Evolutionary conservation across 257 asterid species (phyloP).

Genomic region (Rehmannia glutinosa): DNA sequence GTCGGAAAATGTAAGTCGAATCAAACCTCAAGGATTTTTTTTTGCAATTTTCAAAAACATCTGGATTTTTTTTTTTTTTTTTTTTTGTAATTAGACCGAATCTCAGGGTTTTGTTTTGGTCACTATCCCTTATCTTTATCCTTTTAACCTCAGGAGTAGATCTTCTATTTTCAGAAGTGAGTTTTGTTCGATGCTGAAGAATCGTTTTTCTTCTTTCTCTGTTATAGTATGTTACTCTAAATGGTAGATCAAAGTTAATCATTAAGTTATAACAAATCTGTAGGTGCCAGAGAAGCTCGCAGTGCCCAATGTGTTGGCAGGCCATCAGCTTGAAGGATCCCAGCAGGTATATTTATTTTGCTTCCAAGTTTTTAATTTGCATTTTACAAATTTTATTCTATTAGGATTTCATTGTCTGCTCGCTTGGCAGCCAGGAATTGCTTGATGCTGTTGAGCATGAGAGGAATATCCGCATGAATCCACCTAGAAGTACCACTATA

Average conservation of each 20-base stretch:
- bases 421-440: slow-evolving; percentile 80
- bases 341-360: slow-evolving; percentile 43
- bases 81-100: too few species aligned
- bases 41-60: too few species aligned
- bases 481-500: slow-evolving; percentile 76
- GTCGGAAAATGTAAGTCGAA: too few species aligned
- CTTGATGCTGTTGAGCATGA: slow-evolving; percentile 94
- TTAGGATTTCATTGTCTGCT: neutral
- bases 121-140: neutral
- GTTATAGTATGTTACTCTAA: neutral
- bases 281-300: slow-evolving; percentile 94
- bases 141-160: neutral
- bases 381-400: neutral
- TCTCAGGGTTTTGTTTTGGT: too few species aligned
- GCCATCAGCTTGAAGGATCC: slow-evolving; percentile 79
- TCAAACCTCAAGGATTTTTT: too few species aligned
- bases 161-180: neutral
- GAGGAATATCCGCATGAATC: slow-evolving; percentile 75
- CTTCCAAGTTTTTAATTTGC: neutral
- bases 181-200: neutral
- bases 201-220: neutral
- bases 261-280: slow-evolving; percentile 9
- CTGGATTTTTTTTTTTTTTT: too few species aligned
- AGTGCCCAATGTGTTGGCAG: slow-evolving; percentile 98
- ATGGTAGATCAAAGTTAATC: neutral